phyloP scores from a whole-genome alignment of 495 filamentous ascomycete genomes.

The Neurospora tetraspora region DNA sequence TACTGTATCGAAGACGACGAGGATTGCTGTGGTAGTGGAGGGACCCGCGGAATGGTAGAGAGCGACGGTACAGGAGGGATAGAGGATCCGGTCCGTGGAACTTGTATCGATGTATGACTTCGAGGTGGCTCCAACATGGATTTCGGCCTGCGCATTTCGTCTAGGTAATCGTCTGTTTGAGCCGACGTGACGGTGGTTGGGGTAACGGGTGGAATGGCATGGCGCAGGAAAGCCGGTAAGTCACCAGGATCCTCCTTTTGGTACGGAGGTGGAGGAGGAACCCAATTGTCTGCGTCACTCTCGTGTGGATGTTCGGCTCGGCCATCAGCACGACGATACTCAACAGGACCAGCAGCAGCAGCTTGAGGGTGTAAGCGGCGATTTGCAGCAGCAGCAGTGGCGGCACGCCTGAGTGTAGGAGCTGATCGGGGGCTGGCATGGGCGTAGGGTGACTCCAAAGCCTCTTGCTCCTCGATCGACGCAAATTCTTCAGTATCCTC shows the following conservation, averaged over 20 bases:
- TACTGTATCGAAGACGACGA: neutral
- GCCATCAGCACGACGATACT: constrained; percentile 52
- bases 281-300: constrained; percentile 88
- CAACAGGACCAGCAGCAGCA: constrained; percentile 26
- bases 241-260: constrained; percentile 54
- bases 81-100: constrained; percentile 8
- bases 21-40: constrained; percentile 6
- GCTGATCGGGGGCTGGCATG: constrained; percentile 70
- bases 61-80: constrained; percentile 10
- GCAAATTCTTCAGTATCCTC: constrained; percentile 23
- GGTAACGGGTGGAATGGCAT: constrained; percentile 23
- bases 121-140: constrained; percentile 10
- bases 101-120: constrained; percentile 5
- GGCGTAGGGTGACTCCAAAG: constrained; percentile 61
- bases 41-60: constrained; percentile 14
- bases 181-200: neutral
- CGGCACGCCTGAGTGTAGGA: constrained; percentile 65
- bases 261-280: constrained; percentile 86
- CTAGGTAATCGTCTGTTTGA: neutral
- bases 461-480: constrained; percentile 44
- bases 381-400: constrained; percentile 65
- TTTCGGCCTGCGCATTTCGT: constrained; percentile 2
- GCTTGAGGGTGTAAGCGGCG: constrained; percentile 48
- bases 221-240: constrained; percentile 37
- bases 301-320: constrained; percentile 68